phyloP scores from a whole-genome alignment of 768 basidiomycete species.

The Obba rivulosa region DNA sequence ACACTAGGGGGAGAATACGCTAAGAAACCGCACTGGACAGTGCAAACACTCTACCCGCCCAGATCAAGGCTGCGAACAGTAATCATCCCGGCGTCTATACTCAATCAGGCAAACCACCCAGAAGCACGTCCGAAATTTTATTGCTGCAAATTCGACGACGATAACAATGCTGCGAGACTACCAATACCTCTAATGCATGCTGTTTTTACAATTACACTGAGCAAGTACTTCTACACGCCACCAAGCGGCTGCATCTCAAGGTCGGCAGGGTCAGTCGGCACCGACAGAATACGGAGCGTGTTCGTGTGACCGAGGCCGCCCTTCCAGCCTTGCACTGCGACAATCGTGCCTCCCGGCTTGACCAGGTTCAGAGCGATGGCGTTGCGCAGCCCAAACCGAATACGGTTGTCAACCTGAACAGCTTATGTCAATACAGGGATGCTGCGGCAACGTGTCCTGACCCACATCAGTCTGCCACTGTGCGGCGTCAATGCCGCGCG shows the following conservation, averaged over 20 bases:
- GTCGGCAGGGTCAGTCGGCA: slow-evolving; percentile 78
- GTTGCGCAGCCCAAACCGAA: slow-evolving; percentile 80
- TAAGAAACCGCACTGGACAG: slow-evolving; percentile 7
- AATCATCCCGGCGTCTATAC: no score
- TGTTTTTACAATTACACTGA: slow-evolving; percentile 8
- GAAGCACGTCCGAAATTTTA: no score
- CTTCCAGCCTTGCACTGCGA: slow-evolving; percentile 99
- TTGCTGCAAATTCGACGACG: no score
- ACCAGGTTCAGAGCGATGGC: slow-evolving; percentile 84
- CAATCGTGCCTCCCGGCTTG: slow-evolving; percentile 80
- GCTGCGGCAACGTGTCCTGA: slow-evolving; percentile 4
- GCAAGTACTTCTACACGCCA: not conserved
- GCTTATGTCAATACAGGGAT: slow-evolving; percentile 5
- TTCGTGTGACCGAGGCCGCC: slow-evolving; percentile 95
- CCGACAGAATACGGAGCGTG: slow-evolving; percentile 78
- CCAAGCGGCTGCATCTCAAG: slow-evolving; percentile 65
- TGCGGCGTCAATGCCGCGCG: slow-evolving; percentile 78
- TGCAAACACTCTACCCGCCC: not conserved
- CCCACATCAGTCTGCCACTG: slow-evolving; percentile 98
- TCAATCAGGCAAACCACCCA: no score
- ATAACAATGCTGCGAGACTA: no score
- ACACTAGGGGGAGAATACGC: slow-evolving; percentile 16
- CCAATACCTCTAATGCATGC: not conserved
- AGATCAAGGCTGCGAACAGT: not conserved
- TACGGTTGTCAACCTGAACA: slow-evolving; percentile 77